Evolutionary conservation across 1,139 yeast genomes (phyloP), one percentile per base, ranked within the genome.

Genomic region (Sugiyamaella pinicola): DNA sequence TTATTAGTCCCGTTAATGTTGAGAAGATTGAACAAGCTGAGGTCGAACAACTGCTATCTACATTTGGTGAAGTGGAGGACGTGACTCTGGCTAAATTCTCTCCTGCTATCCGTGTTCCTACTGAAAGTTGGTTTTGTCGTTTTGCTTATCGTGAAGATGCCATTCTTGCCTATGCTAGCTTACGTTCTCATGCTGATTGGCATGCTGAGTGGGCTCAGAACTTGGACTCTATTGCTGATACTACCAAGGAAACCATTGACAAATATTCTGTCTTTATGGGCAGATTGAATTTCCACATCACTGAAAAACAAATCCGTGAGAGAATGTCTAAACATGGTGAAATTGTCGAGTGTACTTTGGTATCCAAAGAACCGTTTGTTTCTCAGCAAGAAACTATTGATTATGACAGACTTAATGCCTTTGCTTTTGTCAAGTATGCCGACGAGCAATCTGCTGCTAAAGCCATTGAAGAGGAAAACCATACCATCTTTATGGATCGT

Each of bases 111-210:
- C 49, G 44, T 10, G 28, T 17, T 29, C 49, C 49, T 26, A 38
- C 43, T n/a, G 49, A 46, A 37, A 46, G 49, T 46, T 90, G 96
- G 96, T 88, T 85, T 64, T 81, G 86, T 57, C 86, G 87, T 63
- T 90, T 84, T 72, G 89, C 82, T 1, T 89, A 81, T 65, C 81
- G 97, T 47, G 96, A 88, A 66, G 97, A 91, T 69, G 97, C 97
- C 1, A 87, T 89, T 48, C 78, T 85, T 62, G 96, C 96, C 0
- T 90, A 82, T 74, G 91, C 95, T 8, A 61, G 77, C 61, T 75
- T 87, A 56, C 78, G 85, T 56, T 76, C 79, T 34, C 75, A 74
- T 45, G 70, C 75, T 1, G 67, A 70, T 22, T 83, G 82, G 77
- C 70, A 73, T 35, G 87, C 85, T 38, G 89, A 85, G 62, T 88